Evolutionary conservation across 2,329 filamentous ascomycete genomes (phyloP).

Genomic region (Venturia aucupariae): DNA sequence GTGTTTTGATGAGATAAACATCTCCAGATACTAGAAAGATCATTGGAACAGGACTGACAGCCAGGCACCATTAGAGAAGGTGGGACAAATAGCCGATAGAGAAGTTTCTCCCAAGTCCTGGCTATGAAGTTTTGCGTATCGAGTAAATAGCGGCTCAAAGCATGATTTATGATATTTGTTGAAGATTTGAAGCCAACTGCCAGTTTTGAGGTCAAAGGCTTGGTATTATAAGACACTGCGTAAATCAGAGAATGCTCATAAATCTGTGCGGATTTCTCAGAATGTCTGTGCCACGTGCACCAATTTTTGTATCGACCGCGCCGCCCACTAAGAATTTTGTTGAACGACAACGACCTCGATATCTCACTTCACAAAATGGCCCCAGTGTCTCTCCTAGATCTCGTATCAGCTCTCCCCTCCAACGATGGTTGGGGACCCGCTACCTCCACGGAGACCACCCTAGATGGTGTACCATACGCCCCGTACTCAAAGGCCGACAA

Average conservation of each 20-base stretch:
- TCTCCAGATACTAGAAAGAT: no score
- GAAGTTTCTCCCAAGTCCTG: not conserved
- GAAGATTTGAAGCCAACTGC: not conserved
- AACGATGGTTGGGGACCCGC: conserved; percentile 67
- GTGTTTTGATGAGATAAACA: not conserved
- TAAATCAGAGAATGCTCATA: not conserved
- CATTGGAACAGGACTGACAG: not conserved
- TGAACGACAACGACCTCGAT: not conserved
- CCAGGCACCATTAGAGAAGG: no score
- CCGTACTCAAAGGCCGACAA: conserved; percentile 99
- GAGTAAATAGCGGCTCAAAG: not conserved
- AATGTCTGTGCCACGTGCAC: not conserved
- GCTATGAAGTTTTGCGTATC: not conserved
- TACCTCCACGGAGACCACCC: conserved; percentile 72
- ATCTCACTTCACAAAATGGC: conserved; percentile 29
- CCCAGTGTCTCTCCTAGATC: conserved; percentile 37
- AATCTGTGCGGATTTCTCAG: not conserved
- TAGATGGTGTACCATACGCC: conserved; percentile 92
- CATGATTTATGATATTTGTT: not conserved
- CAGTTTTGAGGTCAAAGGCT: not conserved
- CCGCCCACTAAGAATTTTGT: not conserved
- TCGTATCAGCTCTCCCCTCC: conserved; percentile 38
- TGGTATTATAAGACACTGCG: not conserved
- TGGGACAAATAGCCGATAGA: not conserved
- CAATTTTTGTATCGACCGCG: not conserved